A percentile compares a stretch with the other conserved stretches of the same genome.
Conservation (phyloP, 1,284 basidiomycete species). For the Phylloboletellus chloephorus region DNA sequence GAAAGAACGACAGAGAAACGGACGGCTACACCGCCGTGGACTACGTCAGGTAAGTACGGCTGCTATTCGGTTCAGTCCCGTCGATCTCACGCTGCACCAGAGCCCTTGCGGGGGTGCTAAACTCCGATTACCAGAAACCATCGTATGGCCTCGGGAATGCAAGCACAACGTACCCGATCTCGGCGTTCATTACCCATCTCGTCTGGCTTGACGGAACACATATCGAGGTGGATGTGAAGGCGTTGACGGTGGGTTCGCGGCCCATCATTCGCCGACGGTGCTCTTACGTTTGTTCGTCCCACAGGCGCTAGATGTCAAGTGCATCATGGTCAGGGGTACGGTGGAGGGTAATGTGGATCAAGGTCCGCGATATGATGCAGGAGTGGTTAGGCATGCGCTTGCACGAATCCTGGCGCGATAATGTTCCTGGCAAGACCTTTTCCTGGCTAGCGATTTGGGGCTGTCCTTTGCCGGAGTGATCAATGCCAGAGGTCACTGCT, state of each 20-base stretch:
- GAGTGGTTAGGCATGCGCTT: constrained; percentile 45
- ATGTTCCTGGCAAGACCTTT: background rate
- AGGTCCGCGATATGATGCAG: constrained; percentile 47
- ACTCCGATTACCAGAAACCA: constrained; percentile 50
- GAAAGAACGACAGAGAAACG: constrained; percentile 88
- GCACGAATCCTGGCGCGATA: constrained; percentile 34
- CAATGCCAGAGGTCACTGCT: background rate
- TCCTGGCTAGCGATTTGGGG: no score
- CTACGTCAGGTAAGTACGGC: constrained; percentile 62
- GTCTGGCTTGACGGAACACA: constrained; percentile 65
- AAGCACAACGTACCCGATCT: constrained; percentile 59
- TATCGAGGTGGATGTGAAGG: constrained; percentile 56
- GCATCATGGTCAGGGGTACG: constrained; percentile 39
- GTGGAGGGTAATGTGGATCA: constrained; percentile 15
- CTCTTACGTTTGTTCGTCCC: constrained; percentile 7
- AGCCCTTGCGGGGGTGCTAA: constrained; percentile 68
- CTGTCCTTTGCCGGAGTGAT: no score
- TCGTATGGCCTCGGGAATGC: constrained; percentile 52
- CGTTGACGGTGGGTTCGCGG: constrained; percentile 54
- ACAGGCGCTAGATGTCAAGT: constrained; percentile 59
- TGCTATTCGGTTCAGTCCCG: constrained; percentile 1
- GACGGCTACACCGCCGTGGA: constrained; percentile 79
- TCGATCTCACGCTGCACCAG: constrained; percentile 34
- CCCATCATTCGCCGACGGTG: background rate
- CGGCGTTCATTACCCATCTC: constrained; percentile 80